phyloP scores from a whole-genome alignment of 2,329 filamentous ascomycete genomes.

The Cladobotryum protrusum region DNA sequence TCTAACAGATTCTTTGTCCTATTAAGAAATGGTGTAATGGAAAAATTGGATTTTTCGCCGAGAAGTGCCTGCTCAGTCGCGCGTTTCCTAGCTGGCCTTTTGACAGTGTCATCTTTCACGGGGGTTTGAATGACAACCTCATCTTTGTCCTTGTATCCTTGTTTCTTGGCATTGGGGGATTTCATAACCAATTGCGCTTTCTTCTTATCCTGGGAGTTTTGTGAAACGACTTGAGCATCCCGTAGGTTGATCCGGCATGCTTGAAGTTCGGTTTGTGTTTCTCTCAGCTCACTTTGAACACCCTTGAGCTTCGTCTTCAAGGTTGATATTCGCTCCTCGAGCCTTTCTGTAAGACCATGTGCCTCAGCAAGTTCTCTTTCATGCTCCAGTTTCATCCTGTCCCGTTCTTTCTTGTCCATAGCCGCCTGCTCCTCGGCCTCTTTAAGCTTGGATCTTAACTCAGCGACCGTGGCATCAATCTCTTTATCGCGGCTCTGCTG shows the following conservation, averaged over 20 bases:
- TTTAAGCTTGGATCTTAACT: slow-evolving; percentile 32
- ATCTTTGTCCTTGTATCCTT: slow-evolving; percentile 37
- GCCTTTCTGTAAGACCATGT: slow-evolving; percentile 54
- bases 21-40: slow-evolving; percentile 89
- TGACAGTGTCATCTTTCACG: slow-evolving; percentile 35
- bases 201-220: slow-evolving; percentile 13
- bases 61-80: slow-evolving; percentile 46
- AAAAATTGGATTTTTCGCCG: slow-evolving; percentile 87
- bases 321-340: slow-evolving; percentile 65
- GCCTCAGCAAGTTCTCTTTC: slow-evolving; percentile 54
- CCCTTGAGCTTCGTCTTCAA: slow-evolving; percentile 64
- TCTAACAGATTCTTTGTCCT: slow-evolving; percentile 53
- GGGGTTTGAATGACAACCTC: slow-evolving; percentile 44
- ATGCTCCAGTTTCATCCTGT: slow-evolving; percentile 39
- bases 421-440: slow-evolving; percentile 31
- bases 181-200: slow-evolving; percentile 18
- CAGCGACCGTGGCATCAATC: slow-evolving; percentile 36
- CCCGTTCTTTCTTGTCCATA: slow-evolving; percentile 38
- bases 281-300: slow-evolving; percentile 67
- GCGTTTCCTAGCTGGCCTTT: slow-evolving; percentile 48
- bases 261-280: slow-evolving; percentile 38
- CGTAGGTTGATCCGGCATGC: slow-evolving; percentile 38
- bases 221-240: slow-evolving; percentile 21
- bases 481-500: slow-evolving; percentile 25
- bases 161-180: slow-evolving; percentile 38